Base-by-base conservation (phyloP, 1,284 basidiomycete species). In the Malassezia cuniculi region DNA sequence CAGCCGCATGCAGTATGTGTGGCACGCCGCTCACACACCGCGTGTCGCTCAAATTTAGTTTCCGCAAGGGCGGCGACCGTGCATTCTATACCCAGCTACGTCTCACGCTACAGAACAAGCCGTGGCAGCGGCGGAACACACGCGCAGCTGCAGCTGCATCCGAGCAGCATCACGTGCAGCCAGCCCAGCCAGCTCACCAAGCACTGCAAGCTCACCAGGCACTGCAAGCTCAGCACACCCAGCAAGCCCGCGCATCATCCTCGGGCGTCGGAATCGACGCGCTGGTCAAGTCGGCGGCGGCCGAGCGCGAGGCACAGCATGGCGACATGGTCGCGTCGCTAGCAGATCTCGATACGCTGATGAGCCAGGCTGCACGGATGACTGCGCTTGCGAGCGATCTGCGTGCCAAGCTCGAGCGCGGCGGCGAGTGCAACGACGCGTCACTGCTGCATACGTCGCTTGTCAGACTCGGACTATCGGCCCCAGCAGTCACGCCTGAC, bases 321-420 rank as follows among this genome's bases (percentile, higher is more conserved):
- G 75, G 75, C 6, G 74, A 79, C 49, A 78, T 95, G 73, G 74
- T 76, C 31, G 77, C 79, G 52, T 83, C 87, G 0, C 74, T 97
- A 34, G 75, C 78, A 53, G 90, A 95, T 60, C 74, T 97, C 17
- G 85, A 95, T 60, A 81, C 82, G 1, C 72, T 97, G 28, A 89
- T 85, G 82, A 73, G 81, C 35, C 84, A 87, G 65, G 87, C 89
- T 0, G 81, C 80, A 53, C 83, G 87, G 54, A 94, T 97, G 81
- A 36, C n/a, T n/a, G n/a, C n/a, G n/a, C n/a, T n/a, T n/a, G n/a
- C n/a, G n/a, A n/a, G n/a, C n/a, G n/a, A n/a, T 33, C 76, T 95
- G 50, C 89, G 85, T 63, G 77, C 82, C 46, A 82, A 80, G 48
- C 73, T 94, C 8, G 79, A 79, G 6, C 74, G 75, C 3, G 69